Conservation (phyloP, 495 filamentous ascomycete species). For the Podospora pseudopauciseta region DNA sequence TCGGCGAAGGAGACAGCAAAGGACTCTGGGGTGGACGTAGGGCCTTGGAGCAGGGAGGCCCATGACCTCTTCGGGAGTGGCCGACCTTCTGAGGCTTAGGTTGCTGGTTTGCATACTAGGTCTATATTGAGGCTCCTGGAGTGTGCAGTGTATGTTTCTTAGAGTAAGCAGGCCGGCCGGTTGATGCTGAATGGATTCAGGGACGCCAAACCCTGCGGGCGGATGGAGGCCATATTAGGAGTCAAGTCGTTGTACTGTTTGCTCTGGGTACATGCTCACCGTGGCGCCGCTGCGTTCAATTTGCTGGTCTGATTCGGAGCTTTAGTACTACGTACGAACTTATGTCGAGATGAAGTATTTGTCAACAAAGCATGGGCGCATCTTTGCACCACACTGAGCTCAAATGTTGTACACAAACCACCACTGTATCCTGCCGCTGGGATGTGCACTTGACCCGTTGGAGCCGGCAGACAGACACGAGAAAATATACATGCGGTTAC, state of each 20-base stretch:
- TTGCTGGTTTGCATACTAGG: background rate
- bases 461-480: background rate
- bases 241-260: background rate
- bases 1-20: slow-evolving; percentile 23
- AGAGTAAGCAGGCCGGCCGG: background rate
- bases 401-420: background rate
- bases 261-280: background rate
- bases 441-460: background rate
- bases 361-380: background rate
- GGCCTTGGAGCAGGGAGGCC: slow-evolving; percentile 53
- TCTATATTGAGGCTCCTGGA: background rate
- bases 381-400: background rate
- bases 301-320: background rate
- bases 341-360: background rate
- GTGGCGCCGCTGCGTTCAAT: background rate
- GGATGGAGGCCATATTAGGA: background rate
- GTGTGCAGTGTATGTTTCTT: background rate
- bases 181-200: background rate
- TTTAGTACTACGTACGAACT: background rate
- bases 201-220: background rate
- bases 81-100: slow-evolving; percentile 26
- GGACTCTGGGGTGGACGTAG: slow-evolving; percentile 29
- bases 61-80: slow-evolving; percentile 47
- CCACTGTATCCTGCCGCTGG: background rate
- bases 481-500: background rate